Evolutionary conservation across 371 early-diverging fungal genomes (phyloP).

Genomic region (Lichtheimia ramosa): DNA sequence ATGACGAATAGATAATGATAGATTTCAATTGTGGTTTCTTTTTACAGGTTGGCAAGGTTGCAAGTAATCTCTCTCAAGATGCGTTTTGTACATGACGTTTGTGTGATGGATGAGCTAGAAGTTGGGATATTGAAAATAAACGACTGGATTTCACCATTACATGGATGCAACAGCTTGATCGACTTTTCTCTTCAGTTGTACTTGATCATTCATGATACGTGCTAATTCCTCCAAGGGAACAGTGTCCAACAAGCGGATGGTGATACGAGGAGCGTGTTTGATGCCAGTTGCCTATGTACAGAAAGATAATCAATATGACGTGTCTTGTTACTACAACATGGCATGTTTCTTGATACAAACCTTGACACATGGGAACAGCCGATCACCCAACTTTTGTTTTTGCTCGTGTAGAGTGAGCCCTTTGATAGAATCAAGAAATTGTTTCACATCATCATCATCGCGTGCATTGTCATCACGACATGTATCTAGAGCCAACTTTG

Average conservation of each 20-base stretch:
- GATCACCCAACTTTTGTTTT: slow-evolving; percentile 43
- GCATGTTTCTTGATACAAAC: slow-evolving; percentile 16
- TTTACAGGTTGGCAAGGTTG: too few relatives aligned
- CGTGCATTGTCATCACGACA: slow-evolving; percentile 32
- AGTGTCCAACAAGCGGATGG: slow-evolving; percentile 51
- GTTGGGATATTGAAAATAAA: not conserved
- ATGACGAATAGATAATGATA: too few relatives aligned
- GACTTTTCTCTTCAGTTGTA: slow-evolving; percentile 34
- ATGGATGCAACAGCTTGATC: slow-evolving; percentile 21
- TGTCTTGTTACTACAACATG: too few relatives aligned
- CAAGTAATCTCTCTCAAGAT: too few relatives aligned
- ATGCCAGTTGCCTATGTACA: slow-evolving; percentile 10
- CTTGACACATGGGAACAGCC: slow-evolving; percentile 43
- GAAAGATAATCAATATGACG: not conserved
- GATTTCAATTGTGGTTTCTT: too few relatives aligned
- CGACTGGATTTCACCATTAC: not conserved
- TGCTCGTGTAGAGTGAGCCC: slow-evolving; percentile 27
- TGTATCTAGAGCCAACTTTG: slow-evolving; percentile 42
- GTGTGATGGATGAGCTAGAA: not conserved
- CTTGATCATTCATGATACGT: slow-evolving; percentile 43
- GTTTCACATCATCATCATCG: slow-evolving; percentile 15
- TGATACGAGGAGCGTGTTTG: slow-evolving; percentile 38
- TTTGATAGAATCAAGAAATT: slow-evolving; percentile 26
- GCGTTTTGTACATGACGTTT: too few relatives aligned
- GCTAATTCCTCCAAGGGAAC: slow-evolving; percentile 45